Evolutionary conservation across 2,329 filamentous ascomycete species (phyloP).

Genomic region (Phialophora expanda): DNA sequence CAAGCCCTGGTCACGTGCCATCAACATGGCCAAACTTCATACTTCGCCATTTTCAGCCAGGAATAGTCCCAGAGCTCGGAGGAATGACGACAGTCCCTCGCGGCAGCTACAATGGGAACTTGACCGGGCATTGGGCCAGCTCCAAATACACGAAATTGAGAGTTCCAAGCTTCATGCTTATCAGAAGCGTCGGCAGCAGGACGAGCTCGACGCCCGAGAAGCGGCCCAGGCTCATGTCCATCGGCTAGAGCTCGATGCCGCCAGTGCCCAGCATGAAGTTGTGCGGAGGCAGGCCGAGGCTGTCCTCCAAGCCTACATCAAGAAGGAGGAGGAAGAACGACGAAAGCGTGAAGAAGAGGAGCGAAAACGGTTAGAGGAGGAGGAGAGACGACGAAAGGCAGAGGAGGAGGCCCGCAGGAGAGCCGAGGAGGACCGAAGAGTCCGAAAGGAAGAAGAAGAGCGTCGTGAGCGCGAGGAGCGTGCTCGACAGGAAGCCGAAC

Average conservation of each 20-base stretch:
- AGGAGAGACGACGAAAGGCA: constrained; percentile 43
- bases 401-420: constrained; percentile 42
- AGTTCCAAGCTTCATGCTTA: constrained; percentile 52
- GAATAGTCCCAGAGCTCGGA: constrained; percentile 26
- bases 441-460: constrained; percentile 49
- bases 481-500: constrained; percentile 52
- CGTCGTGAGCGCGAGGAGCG: constrained; percentile 47
- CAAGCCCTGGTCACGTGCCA: constrained; percentile 24
- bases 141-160: constrained; percentile 50
- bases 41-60: constrained; percentile 28
- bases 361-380: constrained; percentile 46
- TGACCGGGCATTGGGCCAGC: constrained; percentile 48
- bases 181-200: constrained; percentile 55
- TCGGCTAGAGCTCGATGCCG: constrained; percentile 68
- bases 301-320: constrained; percentile 54
- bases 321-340: constrained; percentile 44
- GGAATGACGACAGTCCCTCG: constrained; percentile 36
- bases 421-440: constrained; percentile 47
- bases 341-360: constrained; percentile 42
- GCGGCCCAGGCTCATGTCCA: constrained; percentile 68
- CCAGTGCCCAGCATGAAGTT: constrained; percentile 69
- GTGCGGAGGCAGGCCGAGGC: constrained; percentile 63
- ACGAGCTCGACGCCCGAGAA: constrained; percentile 66
- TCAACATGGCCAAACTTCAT: constrained; percentile 25
- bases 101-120: constrained; percentile 44